Evolutionary conservation across 257 asterid genomes (phyloP), one percentile per base, ranked within the genome.

Genomic region (Solanum commersonii): DNA sequence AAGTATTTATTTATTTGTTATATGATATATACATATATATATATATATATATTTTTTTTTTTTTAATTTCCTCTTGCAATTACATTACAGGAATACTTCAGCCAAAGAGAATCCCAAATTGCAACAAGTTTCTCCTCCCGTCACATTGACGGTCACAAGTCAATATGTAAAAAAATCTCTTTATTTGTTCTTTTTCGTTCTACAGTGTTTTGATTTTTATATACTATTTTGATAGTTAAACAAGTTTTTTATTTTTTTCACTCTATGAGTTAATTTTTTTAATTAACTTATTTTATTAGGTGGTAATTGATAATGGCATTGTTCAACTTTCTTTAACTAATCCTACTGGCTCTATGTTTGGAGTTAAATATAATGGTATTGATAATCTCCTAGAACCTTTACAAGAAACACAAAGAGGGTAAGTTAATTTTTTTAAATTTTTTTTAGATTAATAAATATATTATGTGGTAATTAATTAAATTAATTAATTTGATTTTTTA

Each of bases 381-480:
- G 35, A 84, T 33, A 90, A 90, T 70, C 22, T 90, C 13, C 52
- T 90, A 9, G 89, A 88, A 60, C 12, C 74, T 37, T 72, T 72
- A 22, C 27, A 33, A 78, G 88, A 84, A 86, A n/a, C 84, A 5
- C 83, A 84, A 65, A 86, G 92, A 40, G 92, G 90, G 92, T 90
- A 73, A 44, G 88, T 5, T 23, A 37, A 35, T 7, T 56, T 60
- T 23, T 22, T 20, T 8, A 1, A 1, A 1, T 3, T 60, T 3
- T 9, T 23, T 63, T 23, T 22, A 59, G 25, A 59, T 22, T 20
- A 8, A 59, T 59, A 20, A 20, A 59, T 59, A 1, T 59, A 20
- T 59, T 56, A 56, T 7, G 56, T 20, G 29, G 20, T 38, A 84
- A 33, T 70, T 68, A 25, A 46, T 10, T 34, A 5, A 34, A 34